Evolutionary conservation across 768 basidiomycete species (phyloP).

Genomic region (Scleroderma bovista): DNA sequence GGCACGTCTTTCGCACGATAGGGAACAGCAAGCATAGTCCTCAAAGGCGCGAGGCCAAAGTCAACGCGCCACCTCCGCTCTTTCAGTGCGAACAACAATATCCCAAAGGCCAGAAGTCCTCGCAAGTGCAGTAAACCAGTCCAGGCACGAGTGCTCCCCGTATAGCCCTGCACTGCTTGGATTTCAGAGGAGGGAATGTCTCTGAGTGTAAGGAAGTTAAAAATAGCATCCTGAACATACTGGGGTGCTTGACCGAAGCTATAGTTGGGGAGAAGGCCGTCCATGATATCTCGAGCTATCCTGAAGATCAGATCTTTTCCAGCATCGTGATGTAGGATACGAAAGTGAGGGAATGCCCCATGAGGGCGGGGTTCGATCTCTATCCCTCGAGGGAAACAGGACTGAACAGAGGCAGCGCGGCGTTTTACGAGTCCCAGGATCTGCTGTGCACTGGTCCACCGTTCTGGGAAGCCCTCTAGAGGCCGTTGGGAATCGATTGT

Average conservation of each 20-base stretch:
- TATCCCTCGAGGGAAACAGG: no score
- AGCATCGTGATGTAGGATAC: slow-evolving; percentile 13
- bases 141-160: slow-evolving; percentile 10
- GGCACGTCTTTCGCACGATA: slow-evolving; percentile 36
- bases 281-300: slow-evolving; percentile 14
- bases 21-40: slow-evolving; percentile 33
- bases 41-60: slow-evolving; percentile 28
- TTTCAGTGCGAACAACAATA: slow-evolving; percentile 26
- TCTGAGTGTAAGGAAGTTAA: slow-evolving; percentile 17
- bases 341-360: slow-evolving; percentile 19
- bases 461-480: slow-evolving; percentile 26
- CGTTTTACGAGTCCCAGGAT: slow-evolving; percentile 22
- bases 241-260: slow-evolving; percentile 10
- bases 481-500: slow-evolving; percentile 25
- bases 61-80: slow-evolving; percentile 37
- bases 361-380: not conserved
- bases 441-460: slow-evolving; percentile 31
- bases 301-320: slow-evolving; percentile 10
- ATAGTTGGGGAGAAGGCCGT: slow-evolving; percentile 10
- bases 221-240: slow-evolving; percentile 7
- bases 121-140: slow-evolving; percentile 27
- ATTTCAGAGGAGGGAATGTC: not conserved
- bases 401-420: slow-evolving; percentile 7
- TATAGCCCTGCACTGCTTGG: slow-evolving; percentile 6
- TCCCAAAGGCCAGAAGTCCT: slow-evolving; percentile 28